These are phyloP conservation scores for Barnettozyma hawaiiensis DNA, from an alignment of 1,139 yeast genomes.

Conservation along the genomic window DNA sequence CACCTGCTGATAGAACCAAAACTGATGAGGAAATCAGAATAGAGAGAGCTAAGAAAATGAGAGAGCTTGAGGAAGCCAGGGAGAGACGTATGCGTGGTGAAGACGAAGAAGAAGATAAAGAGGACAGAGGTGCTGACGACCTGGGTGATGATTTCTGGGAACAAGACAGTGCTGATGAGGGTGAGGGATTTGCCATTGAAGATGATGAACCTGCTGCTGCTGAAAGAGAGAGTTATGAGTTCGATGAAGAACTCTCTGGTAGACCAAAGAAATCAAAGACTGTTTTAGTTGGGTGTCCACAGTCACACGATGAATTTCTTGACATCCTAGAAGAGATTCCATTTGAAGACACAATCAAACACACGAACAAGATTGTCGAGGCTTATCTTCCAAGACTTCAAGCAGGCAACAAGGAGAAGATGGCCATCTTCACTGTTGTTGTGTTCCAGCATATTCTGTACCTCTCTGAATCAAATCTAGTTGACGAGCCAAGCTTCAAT, in stretches of 20 bases:
- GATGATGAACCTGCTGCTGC: slow-evolving; percentile 21
- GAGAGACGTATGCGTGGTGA: slow-evolving; percentile 79
- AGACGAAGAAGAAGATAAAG: slow-evolving; percentile 32
- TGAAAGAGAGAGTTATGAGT: slow-evolving; percentile 21
- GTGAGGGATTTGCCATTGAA: slow-evolving; percentile 7
- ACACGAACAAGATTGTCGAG: slow-evolving; percentile 52
- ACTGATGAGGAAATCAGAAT: slow-evolving; percentile 77
- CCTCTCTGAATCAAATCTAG: slow-evolving; percentile 36
- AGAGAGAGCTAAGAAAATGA: slow-evolving; percentile 63
- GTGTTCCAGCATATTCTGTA: slow-evolving; percentile 58
- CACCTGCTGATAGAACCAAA: slow-evolving; percentile 93
- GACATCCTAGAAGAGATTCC: slow-evolving; percentile 34
- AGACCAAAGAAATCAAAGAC: slow-evolving; percentile 19
- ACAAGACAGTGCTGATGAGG: slow-evolving; percentile 25
- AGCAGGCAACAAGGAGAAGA: slow-evolving; percentile 73
- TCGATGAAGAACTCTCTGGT: slow-evolving; percentile 17
- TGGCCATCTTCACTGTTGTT: slow-evolving; percentile 59
- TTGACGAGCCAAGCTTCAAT: slow-evolving; percentile 28
- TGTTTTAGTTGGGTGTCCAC: slow-evolving; percentile 46
- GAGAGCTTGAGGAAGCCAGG: slow-evolving; percentile 71
- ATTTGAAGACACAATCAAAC: slow-evolving; percentile 39
- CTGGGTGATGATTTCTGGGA: slow-evolving; percentile 45
- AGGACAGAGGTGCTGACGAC: slow-evolving; percentile 63
- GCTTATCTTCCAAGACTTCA: slow-evolving; percentile 72
- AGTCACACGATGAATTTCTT: slow-evolving; percentile 46